Percentiles rank a stretch among this genome's conserved stretches.
phyloP scores from a whole-genome alignment of 1,284 basidiomycete genomes.

The Sphagnurus paluster region DNA sequence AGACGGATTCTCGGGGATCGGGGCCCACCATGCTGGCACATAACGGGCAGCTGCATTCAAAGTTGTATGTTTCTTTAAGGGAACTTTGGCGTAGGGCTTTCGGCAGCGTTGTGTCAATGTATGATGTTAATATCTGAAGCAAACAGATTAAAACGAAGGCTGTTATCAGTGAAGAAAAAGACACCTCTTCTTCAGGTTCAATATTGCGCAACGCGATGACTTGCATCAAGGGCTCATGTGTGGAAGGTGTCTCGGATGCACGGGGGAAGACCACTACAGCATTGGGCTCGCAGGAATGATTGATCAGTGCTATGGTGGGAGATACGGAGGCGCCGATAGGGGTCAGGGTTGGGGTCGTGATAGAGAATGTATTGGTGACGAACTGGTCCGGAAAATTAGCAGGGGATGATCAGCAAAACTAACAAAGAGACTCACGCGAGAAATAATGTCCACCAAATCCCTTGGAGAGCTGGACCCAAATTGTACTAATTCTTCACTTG shows the following conservation, averaged over 20 bases:
- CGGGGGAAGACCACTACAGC: constrained; percentile 88
- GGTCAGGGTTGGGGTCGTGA: constrained; percentile 73
- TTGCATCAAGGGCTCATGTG: constrained; percentile 65
- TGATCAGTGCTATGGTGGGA: constrained; percentile 78
- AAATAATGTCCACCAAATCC: constrained; percentile 70
- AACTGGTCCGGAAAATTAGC: constrained; percentile 51
- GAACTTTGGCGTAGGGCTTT: constrained; percentile 52
- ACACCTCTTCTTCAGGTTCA: constrained; percentile 67
- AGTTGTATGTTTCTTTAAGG: constrained; percentile 77
- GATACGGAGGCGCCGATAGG: constrained; percentile 83
- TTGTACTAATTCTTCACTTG: constrained; percentile 55
- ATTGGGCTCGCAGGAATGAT: constrained; percentile 92
- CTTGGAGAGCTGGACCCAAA: constrained; percentile 57
- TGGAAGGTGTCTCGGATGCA: constrained; percentile 29
- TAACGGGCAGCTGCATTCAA: constrained; percentile 71
- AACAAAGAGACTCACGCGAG: constrained; percentile 50
- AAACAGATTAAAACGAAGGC: constrained; percentile 1
- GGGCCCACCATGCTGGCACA: constrained; percentile 43
- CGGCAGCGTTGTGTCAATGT: constrained; percentile 83
- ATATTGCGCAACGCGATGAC: constrained; percentile 73
- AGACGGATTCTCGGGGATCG: constrained; percentile 71
- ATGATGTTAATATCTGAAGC: constrained; percentile 65
- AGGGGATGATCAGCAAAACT: background rate
- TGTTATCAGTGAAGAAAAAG: constrained; percentile 8
- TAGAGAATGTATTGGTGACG: constrained; percentile 84